Evolutionary conservation across 2,329 filamentous ascomycete genomes (phyloP).

Genomic region (Alternaria sp.): DNA sequence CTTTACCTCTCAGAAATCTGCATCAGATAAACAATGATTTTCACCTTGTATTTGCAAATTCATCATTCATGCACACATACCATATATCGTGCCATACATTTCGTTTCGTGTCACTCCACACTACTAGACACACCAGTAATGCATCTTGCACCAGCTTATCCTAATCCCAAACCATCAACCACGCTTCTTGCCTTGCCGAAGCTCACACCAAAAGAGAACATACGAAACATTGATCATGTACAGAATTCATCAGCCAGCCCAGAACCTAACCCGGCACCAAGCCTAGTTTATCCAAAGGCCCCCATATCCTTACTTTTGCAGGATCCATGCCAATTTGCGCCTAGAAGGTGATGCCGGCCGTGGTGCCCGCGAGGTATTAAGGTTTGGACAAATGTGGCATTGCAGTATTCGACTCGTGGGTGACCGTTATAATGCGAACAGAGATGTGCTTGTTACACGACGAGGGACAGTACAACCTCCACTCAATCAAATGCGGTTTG

Average conservation of each 20-base stretch:
- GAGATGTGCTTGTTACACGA: conserved; percentile 2
- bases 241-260: conserved; percentile 1
- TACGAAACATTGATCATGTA: conserved; percentile 8
- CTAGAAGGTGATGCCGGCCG: neutral
- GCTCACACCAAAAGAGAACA: conserved; percentile 2
- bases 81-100: neutral
- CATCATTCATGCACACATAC: neutral
- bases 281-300: conserved; percentile 2
- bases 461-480: neutral
- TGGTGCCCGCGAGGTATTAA: conserved; percentile 1
- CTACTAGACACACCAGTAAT: neutral
- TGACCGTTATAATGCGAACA: conserved; percentile 4
- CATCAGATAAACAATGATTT: neutral
- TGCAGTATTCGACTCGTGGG: neutral
- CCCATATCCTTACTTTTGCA: neutral
- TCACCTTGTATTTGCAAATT: neutral
- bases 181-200: conserved; percentile 1
- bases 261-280: neutral
- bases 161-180: neutral
- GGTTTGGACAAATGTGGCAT: neutral
- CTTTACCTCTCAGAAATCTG: no score
- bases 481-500: conserved; percentile 35
- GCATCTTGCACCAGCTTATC: neutral
- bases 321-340: conserved; percentile 1
- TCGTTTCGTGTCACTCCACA: conserved; percentile 3